These are phyloP conservation scores for Tolypocladium tropicale DNA, from an alignment of 2,329 filamentous ascomycete genomes.

Conservation along the genomic window DNA sequence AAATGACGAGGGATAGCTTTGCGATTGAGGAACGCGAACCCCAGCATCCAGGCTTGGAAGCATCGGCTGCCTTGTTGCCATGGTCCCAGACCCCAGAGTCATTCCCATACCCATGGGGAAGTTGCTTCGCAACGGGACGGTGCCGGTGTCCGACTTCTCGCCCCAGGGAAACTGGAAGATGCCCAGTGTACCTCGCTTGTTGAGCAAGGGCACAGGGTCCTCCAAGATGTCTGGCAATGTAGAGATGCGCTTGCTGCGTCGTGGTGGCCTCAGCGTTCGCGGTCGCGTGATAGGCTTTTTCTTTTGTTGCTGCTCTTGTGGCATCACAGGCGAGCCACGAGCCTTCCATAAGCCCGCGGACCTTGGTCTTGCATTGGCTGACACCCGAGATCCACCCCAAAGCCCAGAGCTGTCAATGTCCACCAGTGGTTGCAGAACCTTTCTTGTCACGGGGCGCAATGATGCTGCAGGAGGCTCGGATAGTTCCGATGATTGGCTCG, in stretches of 20 bases:
- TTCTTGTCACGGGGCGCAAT: background rate
- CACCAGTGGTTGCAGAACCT: background rate
- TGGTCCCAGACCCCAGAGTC: constrained; percentile 41
- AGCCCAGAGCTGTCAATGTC: background rate
- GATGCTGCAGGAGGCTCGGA: background rate
- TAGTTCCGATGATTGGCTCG: background rate
- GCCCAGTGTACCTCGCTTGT: constrained; percentile 49
- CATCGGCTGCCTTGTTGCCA: constrained; percentile 18
- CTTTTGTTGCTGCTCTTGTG: constrained; percentile 3
- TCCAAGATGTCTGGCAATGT: constrained; percentile 53
- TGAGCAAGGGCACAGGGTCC: constrained; percentile 46
- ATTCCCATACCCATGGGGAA: constrained; percentile 17
- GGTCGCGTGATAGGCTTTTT: constrained; percentile 26
- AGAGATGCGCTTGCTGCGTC: constrained; percentile 46
- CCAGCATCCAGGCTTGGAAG: constrained; percentile 3
- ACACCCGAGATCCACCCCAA: too few species aligned
- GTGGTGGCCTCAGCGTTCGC: constrained; percentile 40
- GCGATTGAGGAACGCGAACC: constrained; percentile 3
- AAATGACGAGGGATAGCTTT: constrained; percentile 40
- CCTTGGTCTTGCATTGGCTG: background rate
- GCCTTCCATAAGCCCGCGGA: background rate
- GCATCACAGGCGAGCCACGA: background rate
- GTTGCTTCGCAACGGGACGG: constrained; percentile 16
- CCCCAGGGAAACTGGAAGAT: constrained; percentile 60
- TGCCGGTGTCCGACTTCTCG: constrained; percentile 48